Percentiles rank a stretch among this genome's conserved stretches.
These are phyloP conservation scores for Inonotus hispidus DNA, from an alignment of 1,284 basidiomycete genomes.

Conservation along the genomic window DNA sequence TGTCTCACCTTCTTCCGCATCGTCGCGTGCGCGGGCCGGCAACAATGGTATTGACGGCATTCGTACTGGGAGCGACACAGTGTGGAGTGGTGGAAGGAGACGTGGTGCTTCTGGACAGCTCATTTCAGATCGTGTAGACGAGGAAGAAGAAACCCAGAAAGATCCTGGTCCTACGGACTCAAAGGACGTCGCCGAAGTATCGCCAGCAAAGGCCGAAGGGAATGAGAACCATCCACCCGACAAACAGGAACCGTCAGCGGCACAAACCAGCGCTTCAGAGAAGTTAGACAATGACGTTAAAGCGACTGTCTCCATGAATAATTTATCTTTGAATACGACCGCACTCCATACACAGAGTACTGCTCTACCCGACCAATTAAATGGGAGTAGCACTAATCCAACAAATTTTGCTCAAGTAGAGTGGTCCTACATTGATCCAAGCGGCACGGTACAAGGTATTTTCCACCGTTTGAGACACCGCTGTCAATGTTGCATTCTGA, in stretches of 20 bases:
- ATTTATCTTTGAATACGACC: constrained; percentile 5
- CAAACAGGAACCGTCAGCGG: background rate
- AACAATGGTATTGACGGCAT: constrained; percentile 67
- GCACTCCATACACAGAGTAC: constrained; percentile 22
- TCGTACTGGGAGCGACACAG: constrained; percentile 53
- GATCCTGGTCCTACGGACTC: constrained; percentile 33
- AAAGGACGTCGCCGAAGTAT: constrained; percentile 54
- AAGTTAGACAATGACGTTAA: background rate
- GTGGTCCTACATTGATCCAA: constrained; percentile 92
- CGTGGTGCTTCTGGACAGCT: constrained; percentile 27
- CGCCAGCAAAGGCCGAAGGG: constrained; percentile 11
- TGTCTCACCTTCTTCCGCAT: constrained; percentile 50
- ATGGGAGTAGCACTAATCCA: background rate
- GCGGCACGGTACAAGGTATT: constrained; percentile 83
- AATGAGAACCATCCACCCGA: constrained; percentile 5
- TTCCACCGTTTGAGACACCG: background rate
- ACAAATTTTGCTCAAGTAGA: constrained; percentile 44
- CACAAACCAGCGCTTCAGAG: background rate
- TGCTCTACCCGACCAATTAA: constrained; percentile 18
- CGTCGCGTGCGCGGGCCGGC: constrained; percentile 61
- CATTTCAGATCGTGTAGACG: constrained; percentile 31
- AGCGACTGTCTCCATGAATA: constrained; percentile 1
- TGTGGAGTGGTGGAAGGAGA: constrained; percentile 43
- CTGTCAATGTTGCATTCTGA: background rate
- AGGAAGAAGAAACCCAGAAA: constrained; percentile 36